These are phyloP conservation scores for Stipa capillata DNA, from an alignment of 176 grass and related monocot species.

Conservation along the genomic window DNA sequence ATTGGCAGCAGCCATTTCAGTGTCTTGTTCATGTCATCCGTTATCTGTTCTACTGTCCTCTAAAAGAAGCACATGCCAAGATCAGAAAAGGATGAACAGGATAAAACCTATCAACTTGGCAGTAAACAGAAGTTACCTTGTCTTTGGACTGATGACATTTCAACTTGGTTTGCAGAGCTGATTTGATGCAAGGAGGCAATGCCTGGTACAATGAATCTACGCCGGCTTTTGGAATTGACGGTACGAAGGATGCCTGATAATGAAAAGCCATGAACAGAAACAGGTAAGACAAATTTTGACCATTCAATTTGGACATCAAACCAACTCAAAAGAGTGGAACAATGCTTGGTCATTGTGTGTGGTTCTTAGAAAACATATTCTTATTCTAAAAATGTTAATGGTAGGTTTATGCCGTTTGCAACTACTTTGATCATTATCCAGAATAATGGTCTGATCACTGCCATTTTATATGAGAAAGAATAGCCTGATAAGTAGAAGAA, in stretches of 20 bases:
- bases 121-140: not conserved
- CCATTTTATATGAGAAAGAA: not conserved
- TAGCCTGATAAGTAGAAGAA: not conserved
- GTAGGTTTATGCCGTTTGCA: not conserved
- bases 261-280: not conserved
- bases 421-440: not conserved
- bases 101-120: not conserved
- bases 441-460: not conserved
- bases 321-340: not conserved
- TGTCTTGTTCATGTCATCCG: slow-evolving; percentile 40
- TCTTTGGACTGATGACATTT: not conserved
- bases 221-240: not conserved
- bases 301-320: not conserved
- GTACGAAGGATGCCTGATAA: not conserved
- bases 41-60: slow-evolving; percentile 33
- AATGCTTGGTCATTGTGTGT: not conserved
- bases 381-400: not conserved
- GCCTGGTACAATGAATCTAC: not conserved
- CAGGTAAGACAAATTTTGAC: not conserved
- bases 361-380: not conserved
- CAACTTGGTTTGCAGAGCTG: not conserved
- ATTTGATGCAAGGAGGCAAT: slow-evolving; percentile 2
- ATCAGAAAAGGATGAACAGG: not conserved
- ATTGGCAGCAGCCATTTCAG: slow-evolving; percentile 56
- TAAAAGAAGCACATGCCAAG: slow-evolving; percentile 1